Conservation (phyloP, 441 rosid species). For the Populus tomentosa region DNA sequence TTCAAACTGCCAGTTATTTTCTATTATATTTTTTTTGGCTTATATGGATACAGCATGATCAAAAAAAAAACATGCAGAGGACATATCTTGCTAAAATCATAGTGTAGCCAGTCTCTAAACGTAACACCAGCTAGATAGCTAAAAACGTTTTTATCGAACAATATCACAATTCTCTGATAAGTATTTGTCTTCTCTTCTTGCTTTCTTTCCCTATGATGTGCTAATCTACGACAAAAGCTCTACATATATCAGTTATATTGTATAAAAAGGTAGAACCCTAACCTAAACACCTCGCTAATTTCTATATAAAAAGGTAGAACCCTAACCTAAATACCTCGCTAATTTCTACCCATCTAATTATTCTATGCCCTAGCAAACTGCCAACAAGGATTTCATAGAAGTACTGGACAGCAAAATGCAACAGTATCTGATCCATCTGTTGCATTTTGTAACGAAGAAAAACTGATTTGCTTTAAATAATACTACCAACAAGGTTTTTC, state of each 20-base stretch:
- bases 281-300: background rate
- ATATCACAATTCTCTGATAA: background rate
- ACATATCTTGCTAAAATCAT: no score
- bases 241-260: background rate
- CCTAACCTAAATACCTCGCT: background rate
- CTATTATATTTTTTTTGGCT: no score
- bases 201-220: background rate
- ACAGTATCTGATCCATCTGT: background rate
- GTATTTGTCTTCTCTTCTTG: background rate
- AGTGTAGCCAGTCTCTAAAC: background rate
- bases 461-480: background rate
- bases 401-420: background rate
- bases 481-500: background rate
- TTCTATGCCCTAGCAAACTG: background rate
- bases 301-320: background rate
- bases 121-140: background rate
- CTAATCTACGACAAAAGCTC: background rate
- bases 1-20: no score
- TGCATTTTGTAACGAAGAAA: background rate
- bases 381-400: background rate
- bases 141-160: background rate
- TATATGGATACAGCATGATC: no score
- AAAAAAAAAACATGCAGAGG: background rate
- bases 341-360: background rate
- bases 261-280: background rate